Conservation (phyloP, 23 red algal genomes). For the Gracilariopsis chorda region DNA sequence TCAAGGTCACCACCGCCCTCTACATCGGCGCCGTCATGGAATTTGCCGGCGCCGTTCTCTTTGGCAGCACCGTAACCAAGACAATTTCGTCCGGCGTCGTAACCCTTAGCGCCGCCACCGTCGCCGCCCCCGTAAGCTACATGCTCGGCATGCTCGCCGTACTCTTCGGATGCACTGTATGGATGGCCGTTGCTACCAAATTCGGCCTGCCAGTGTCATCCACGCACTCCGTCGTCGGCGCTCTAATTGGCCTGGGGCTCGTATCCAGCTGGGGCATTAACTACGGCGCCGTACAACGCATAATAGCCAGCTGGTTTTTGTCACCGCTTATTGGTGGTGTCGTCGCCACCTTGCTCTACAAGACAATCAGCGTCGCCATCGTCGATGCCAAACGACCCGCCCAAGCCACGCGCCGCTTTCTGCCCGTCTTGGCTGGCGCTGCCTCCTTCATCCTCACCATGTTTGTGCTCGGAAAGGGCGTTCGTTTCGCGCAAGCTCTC, state of each 20-base stretch:
- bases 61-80: constrained; percentile 95
- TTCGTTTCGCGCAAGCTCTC: constrained; percentile 26
- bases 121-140: constrained; percentile 49
- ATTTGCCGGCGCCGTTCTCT: constrained; percentile 95
- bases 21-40: constrained; percentile 98
- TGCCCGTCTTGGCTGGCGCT: constrained; percentile 69
- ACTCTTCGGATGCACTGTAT: constrained; percentile 85
- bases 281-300: constrained; percentile 56
- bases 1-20: constrained; percentile 76
- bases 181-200: constrained; percentile 84
- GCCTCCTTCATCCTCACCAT: constrained; percentile 82
- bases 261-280: constrained; percentile 91
- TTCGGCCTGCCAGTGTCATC: constrained; percentile 96
- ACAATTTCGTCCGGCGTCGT: constrained; percentile 92
- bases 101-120: constrained; percentile 52
- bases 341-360: constrained; percentile 68
- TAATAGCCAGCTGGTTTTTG: constrained; percentile 86
- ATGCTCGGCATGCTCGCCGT: constrained; percentile 97
- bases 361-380: constrained; percentile 63
- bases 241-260: constrained; percentile 83
- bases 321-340: constrained; percentile 86
- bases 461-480: constrained; percentile 78
- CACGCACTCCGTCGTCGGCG: constrained; percentile 93
- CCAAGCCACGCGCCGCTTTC: constrained; percentile 65
- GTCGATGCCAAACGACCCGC: constrained; percentile 75